Evolutionary conservation across 805 yeast species (phyloP).

Genomic region (Blastobotrys muscicola): DNA sequence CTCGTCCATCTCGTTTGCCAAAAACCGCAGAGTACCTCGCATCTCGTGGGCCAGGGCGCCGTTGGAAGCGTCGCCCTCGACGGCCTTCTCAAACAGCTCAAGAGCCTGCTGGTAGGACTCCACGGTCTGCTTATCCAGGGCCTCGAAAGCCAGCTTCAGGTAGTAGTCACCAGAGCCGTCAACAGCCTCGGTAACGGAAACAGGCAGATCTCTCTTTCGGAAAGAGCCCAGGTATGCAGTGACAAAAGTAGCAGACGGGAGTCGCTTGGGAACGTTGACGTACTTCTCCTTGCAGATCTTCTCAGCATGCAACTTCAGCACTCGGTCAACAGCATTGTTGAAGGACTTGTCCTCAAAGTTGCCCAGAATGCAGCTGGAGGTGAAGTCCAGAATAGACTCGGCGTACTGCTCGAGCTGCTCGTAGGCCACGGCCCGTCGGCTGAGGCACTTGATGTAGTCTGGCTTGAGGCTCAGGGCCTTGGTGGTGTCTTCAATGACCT

Average conservation of each 20-base stretch:
- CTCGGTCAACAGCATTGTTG: constrained; percentile 79
- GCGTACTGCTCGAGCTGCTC: constrained; percentile 70
- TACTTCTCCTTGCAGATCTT: constrained; percentile 56
- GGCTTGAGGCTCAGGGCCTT: constrained; percentile 80
- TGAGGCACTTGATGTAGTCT: constrained; percentile 80
- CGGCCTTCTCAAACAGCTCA: constrained; percentile 32
- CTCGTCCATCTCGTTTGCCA: constrained; percentile 59
- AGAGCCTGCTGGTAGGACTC: constrained; percentile 58
- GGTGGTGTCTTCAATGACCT: constrained; percentile 82
- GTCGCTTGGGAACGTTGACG: constrained; percentile 39
- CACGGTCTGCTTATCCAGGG: constrained; percentile 37
- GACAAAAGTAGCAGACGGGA: constrained; percentile 69
- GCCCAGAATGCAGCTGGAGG: constrained; percentile 78
- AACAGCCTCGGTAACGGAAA: constrained; percentile 40
- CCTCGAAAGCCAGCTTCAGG: constrained; percentile 55
- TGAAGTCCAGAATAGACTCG: constrained; percentile 86
- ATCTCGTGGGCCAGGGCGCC: constrained; percentile 74
- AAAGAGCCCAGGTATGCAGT: constrained; percentile 88
- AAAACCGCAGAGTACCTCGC: constrained; percentile 71
- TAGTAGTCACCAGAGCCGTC: constrained; percentile 53
- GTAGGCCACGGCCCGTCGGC: constrained; percentile 89
- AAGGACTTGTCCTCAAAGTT: constrained; percentile 71
- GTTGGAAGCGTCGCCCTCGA: constrained; percentile 24
- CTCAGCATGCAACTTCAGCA: constrained; percentile 70
- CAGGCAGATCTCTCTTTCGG: constrained; percentile 41